These are phyloP conservation scores for Sungouiozyma intestinalis DNA, from an alignment of 805 yeast genomes.

Conservation along the genomic window DNA sequence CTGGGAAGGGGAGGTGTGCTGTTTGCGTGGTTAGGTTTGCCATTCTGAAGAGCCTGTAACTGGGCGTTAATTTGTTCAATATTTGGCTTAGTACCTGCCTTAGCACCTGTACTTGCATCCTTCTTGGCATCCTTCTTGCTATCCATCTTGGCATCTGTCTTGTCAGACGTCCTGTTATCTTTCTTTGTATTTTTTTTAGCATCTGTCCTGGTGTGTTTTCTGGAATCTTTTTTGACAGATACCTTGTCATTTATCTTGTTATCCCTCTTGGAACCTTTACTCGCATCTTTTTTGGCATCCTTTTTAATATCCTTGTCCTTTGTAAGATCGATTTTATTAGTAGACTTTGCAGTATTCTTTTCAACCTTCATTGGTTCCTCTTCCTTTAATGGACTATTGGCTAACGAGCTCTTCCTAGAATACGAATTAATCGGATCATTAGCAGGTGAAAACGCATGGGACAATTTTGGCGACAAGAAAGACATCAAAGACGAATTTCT, in stretches of 20 bases:
- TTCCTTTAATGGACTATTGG: constrained; percentile 4
- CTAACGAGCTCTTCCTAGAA: neutral
- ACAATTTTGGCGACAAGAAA: constrained; percentile 29
- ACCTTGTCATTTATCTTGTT: too few relatives aligned
- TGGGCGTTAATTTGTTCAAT: neutral
- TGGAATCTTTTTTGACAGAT: too few relatives aligned
- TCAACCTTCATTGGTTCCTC: neutral
- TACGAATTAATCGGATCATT: neutral
- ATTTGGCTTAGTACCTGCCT: too few relatives aligned
- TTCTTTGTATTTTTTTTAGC: too few relatives aligned
- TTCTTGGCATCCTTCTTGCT: too few relatives aligned
- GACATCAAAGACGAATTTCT: constrained; percentile 54
- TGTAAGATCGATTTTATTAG: neutral
- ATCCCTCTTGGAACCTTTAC: too few relatives aligned
- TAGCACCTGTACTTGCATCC: too few relatives aligned
- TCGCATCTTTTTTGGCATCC: too few relatives aligned
- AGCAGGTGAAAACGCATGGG: neutral
- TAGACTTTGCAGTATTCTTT: neutral
- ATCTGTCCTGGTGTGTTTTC: too few relatives aligned
- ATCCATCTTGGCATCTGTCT: too few relatives aligned
- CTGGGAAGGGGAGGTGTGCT: neutral
- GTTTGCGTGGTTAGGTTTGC: neutral
- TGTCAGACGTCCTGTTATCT: too few relatives aligned
- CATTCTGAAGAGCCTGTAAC: neutral
- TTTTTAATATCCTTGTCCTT: neutral